Conservation (phyloP, 352 stramenopile genomes). For the Halophytophthora batemanensis region DNA sequence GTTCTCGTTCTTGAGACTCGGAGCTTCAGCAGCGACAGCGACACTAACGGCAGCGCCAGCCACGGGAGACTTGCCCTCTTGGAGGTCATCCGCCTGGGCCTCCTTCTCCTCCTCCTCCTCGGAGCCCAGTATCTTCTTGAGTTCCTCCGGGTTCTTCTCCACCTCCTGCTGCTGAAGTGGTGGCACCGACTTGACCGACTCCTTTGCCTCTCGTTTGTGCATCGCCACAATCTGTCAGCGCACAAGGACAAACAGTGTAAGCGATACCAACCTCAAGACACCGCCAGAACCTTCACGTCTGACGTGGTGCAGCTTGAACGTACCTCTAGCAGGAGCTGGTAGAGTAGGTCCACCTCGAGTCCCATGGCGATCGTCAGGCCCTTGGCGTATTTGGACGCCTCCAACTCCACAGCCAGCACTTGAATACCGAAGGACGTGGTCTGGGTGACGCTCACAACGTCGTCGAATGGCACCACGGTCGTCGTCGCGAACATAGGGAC, state of each 20-base stretch:
- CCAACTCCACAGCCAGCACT: constrained; percentile 50
- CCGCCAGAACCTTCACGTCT: neutral
- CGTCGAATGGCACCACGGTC: constrained; percentile 55
- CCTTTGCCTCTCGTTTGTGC: constrained; percentile 38
- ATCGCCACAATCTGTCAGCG: constrained; percentile 43
- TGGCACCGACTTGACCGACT: constrained; percentile 11
- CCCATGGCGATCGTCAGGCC: constrained; percentile 72
- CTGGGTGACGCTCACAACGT: constrained; percentile 48
- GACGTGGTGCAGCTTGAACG: neutral
- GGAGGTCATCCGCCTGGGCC: constrained; percentile 11
- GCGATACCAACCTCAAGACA: neutral
- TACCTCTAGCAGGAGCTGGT: constrained; percentile 68
- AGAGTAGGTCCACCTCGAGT: constrained; percentile 70
- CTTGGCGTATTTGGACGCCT: constrained; percentile 39
- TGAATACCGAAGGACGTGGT: constrained; percentile 69
- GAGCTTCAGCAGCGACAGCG: neutral
- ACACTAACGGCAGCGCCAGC: neutral
- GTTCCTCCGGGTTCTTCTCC: constrained; percentile 36
- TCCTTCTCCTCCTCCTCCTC: constrained; percentile 67
- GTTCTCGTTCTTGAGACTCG: too few relatives aligned
- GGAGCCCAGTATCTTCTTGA: constrained; percentile 52
- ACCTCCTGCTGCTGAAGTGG: constrained; percentile 31
- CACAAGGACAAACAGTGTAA: neutral
- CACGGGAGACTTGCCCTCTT: constrained; percentile 2
- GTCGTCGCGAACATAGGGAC: constrained; percentile 71